Evolutionary conservation across 345 rosid genomes (phyloP), one percentile per base, ranked within the genome.

Genomic region (Gossypium sturtianum): DNA sequence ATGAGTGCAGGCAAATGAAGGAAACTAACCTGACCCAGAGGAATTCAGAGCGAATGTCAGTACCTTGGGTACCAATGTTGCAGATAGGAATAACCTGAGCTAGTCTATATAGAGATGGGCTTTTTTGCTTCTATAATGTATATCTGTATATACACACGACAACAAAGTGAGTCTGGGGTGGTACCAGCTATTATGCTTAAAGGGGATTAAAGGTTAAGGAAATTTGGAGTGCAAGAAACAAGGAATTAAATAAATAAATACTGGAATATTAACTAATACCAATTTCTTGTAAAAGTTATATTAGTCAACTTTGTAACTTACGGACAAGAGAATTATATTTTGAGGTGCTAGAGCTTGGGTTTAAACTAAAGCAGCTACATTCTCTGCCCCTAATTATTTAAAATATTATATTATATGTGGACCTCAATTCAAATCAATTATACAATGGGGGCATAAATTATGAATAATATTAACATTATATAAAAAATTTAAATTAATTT

Each of bases 21-120:
- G 56, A 71, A 58, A 71, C 81, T 72, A 43, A 84, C 84, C 89
- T 78, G 79, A 70, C 43, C 53, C 66, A 52, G 82, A 75, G 83
- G 77, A 84, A 80, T 80, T 82, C 74, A 80, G 74, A 3, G 67
- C 25, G 51, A n/a, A 54, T 8, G 23, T 54, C 3, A 54, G 25
- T n/a, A n/a, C 59, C 19, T 54, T 54, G 59, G 23, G 59, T n/a
- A 54, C 22, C 23, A 19, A n/a, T 54, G 59, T 54, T 19, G 59
- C 59, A 54, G 25, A 54, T 54, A 17, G 59, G 58, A 53, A 2
- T 15, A n/a, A 19, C 23, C 23, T 54, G 25, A 54, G 59, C 9
- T 54, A 10, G 59, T 54, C 59, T 54, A 54, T 54, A 54, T 19
- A 54, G 9, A 54, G 23, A 54, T 54, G 11, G 6, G 19, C 19